Base-by-base conservation (phyloP, 75 land plant genomes). In the Gnetum montanum region DNA sequence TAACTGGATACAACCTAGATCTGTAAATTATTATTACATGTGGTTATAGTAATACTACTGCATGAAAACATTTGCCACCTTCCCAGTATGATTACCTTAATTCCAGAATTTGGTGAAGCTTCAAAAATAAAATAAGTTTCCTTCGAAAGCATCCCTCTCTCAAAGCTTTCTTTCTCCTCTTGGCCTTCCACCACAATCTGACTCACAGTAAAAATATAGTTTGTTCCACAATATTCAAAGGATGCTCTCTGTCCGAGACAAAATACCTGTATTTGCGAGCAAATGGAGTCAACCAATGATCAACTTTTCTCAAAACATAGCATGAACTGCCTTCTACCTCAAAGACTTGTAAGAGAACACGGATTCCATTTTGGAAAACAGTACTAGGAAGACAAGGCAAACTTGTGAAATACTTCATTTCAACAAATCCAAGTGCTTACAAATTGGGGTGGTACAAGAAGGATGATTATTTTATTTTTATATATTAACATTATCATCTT, bases 181-280 rank as follows among this genome's bases (percentile, higher is more conserved):
- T 70, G 72, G 6, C 80, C 88, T 44, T 87, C 97, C 20, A 90
- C 67, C 7, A 59, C 57, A 50, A 82, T 79, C 34, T 78, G 75
- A 60, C 65, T 85, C 26, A 94, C 96, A 31, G 78, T 85, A 49
- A 82, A 94, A 8, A 74, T 64, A 56, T 80, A 94, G 43, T 71
- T 71, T 58, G 69, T 80, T 22, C 98, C 98, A 70, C 60, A 59
- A 64, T 77, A 94, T 60, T 90, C 96, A 65, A 94, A 81, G 38
- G 80, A 30, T 19, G 70, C 91, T 47, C 59, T 83, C 55, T 94
- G 98, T 19, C 91, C 88, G 23, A 66, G 23, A 58, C 88, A 85
- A 75, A 94, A 75, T 43, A 94, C 79, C 98, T 93, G 71, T 65
- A 70, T 16, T 20, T 36, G 13, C 11, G 26, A 43, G 43, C n/a